Evolutionary conservation across 306 rosid genomes (phyloP).

Genomic region (Lotus japonicus): DNA sequence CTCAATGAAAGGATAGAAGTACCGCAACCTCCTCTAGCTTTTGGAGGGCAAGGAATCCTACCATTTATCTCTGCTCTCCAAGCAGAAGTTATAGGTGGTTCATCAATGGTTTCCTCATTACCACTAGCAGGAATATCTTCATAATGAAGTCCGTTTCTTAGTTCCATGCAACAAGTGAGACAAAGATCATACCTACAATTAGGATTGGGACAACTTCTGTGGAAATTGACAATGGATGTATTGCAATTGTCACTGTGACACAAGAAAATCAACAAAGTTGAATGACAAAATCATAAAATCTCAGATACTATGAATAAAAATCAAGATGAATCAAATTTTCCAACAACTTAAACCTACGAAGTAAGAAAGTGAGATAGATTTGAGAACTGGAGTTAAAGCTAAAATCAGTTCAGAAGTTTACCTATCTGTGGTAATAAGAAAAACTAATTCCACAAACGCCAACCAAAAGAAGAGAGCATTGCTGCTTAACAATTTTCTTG

Average conservation of each 20-base stretch:
- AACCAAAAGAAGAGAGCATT: neutral
- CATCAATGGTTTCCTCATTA: conserved; percentile 15
- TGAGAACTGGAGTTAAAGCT: neutral
- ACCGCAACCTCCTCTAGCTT: conserved; percentile 56
- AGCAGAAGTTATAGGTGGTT: conserved; percentile 10
- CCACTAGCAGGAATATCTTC: conserved; percentile 20
- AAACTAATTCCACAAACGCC: neutral
- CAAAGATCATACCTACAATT: conserved; percentile 55
- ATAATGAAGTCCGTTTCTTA: conserved; percentile 37
- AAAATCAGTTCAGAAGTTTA: neutral
- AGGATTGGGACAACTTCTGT: conserved; percentile 60
- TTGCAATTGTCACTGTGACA: conserved; percentile 61
- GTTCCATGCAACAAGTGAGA: conserved; percentile 54
- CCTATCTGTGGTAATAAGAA: neutral
- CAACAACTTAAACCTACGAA: neutral
- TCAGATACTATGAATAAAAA: neutral
- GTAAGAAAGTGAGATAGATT: neutral
- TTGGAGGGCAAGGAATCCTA: conserved; percentile 49
- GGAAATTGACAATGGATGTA: conserved; percentile 66
- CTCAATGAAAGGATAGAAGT: conserved; percentile 32
- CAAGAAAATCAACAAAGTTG: conserved; percentile 5
- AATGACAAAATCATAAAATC: neutral
- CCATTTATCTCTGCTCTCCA: conserved; percentile 52
- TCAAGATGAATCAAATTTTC: neutral
- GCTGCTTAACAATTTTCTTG: neutral